Conservation (phyloP, 108 stramenopile genomes). For the Skeletonema potamos region DNA sequence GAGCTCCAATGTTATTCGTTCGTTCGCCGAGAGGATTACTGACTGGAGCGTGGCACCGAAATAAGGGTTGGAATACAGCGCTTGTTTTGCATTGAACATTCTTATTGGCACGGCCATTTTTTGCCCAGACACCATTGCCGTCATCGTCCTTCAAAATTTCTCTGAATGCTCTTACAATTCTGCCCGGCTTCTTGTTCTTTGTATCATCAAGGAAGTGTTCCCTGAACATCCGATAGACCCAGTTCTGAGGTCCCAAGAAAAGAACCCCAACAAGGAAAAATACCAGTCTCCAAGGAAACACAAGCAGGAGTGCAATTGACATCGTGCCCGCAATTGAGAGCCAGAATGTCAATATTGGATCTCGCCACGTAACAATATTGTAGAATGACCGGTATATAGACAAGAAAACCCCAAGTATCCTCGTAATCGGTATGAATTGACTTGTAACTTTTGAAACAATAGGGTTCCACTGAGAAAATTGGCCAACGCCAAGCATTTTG, state of each 20-base stretch:
- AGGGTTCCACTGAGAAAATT: constrained; percentile 44
- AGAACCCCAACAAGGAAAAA: constrained; percentile 45
- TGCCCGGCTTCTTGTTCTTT: neutral
- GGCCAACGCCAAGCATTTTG: constrained; percentile 38
- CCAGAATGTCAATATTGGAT: constrained; percentile 52
- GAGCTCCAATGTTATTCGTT: neutral
- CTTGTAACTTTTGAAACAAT: constrained; percentile 28
- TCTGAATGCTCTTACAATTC: constrained; percentile 1
- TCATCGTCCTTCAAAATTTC: neutral
- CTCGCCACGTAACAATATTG: constrained; percentile 61
- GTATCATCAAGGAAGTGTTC: neutral
- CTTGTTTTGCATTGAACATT: neutral
- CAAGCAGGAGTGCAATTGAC: constrained; percentile 29
- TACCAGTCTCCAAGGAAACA: constrained; percentile 66
- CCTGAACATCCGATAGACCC: constrained; percentile 1
- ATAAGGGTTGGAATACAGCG: neutral
- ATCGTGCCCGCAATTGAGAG: constrained; percentile 20
- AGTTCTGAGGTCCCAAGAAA: constrained; percentile 58
- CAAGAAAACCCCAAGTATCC: neutral
- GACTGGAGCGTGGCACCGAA: neutral
- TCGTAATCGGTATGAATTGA: neutral
- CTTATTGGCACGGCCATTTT: neutral
- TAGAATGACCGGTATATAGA: constrained; percentile 38
- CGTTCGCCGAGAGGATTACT: neutral
- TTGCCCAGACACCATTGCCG: neutral